Evolutionary conservation across 2,329 filamentous ascomycete genomes (phyloP), one percentile per base, ranked within the genome.

Genomic region (Parastagonospora avenae): DNA sequence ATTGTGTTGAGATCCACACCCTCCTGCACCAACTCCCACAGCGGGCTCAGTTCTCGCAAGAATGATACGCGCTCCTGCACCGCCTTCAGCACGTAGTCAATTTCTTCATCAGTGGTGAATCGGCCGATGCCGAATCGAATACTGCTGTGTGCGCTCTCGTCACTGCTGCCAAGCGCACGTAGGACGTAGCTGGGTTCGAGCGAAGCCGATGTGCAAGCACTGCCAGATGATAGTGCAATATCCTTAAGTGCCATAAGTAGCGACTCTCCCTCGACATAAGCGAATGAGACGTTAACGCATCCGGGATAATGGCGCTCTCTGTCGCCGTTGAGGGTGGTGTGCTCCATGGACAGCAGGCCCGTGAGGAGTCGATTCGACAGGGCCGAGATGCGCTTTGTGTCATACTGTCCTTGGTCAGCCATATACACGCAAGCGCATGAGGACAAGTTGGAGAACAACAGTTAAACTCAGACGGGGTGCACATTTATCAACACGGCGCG

Each of bases 21-120:
- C 74, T 99, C 94, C 77, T 99, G 94, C 10, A 99, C 94, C 59
- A 99, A 78, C 77, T 99, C 94, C 94, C 94, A 99, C 50, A 99
- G 79, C 33, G 94, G 94, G 72, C 92, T 97, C 61, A 99, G 80
- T 78, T 99, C 94, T 65, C 94, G 86, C 67, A 99, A 80, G 81
- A 97, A 97, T 12, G 86, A 89, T 37, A 99, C 94, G 45, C 94
- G 85, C 72, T 96, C 91, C 73, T 84, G 85, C 1, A 99, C 94
- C 0, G 94, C 93, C 78, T 96, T 94, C 50, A 99, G 80, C 9
- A 99, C 94, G 69, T 99, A 99, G 74, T 99, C 93, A 55, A 99
- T 96, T 80, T 99, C 94, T 27, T 81, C 83, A 67, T 97, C 91
- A 0, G 94, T 96, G 2, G 94, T 99, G 77, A 97, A 99, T 7